phyloP scores from a whole-genome alignment of 371 early-diverging fungal species.

The Entomophthora muscae region DNA sequence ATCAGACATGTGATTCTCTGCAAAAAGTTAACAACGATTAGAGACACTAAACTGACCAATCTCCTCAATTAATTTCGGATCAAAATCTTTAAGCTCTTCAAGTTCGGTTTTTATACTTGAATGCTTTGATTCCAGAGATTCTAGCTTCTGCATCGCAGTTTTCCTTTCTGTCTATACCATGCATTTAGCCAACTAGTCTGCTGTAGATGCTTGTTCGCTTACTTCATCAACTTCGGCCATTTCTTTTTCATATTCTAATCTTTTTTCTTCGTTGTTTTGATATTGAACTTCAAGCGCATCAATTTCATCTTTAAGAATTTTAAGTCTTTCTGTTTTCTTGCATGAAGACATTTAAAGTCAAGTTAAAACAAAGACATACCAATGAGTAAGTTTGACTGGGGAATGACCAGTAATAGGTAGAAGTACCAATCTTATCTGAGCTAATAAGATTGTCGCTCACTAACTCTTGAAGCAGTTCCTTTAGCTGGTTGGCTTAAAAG shows the following conservation, averaged over 20 bases:
- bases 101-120: slow-evolving; percentile 27
- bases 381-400: slow-evolving; percentile 49
- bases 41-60: slow-evolving; percentile 25
- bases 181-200: slow-evolving; percentile 18
- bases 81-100: slow-evolving; percentile 47
- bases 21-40: slow-evolving; percentile 16
- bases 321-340: background rate
- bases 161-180: slow-evolving; percentile 21
- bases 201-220: slow-evolving; percentile 14
- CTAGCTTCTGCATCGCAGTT: slow-evolving; percentile 21
- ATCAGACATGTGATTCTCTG: slow-evolving; percentile 21
- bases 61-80: slow-evolving; percentile 45
- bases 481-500: slow-evolving; percentile 50
- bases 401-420: slow-evolving; percentile 88
- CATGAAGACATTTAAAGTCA: slow-evolving; percentile 6
- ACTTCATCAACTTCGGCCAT: background rate
- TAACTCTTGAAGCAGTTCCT: slow-evolving; percentile 70
- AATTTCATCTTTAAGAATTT: background rate
- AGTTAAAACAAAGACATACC: slow-evolving; percentile 19
- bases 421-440: slow-evolving; percentile 84
- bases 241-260: background rate
- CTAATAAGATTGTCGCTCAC: slow-evolving; percentile 78
- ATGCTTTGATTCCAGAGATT: slow-evolving; percentile 22
- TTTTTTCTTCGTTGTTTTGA: background rate
- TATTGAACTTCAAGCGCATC: background rate